Evolutionary conservation across 352 stramenopile species (phyloP).

Genomic region (Globisporangium solare): DNA sequence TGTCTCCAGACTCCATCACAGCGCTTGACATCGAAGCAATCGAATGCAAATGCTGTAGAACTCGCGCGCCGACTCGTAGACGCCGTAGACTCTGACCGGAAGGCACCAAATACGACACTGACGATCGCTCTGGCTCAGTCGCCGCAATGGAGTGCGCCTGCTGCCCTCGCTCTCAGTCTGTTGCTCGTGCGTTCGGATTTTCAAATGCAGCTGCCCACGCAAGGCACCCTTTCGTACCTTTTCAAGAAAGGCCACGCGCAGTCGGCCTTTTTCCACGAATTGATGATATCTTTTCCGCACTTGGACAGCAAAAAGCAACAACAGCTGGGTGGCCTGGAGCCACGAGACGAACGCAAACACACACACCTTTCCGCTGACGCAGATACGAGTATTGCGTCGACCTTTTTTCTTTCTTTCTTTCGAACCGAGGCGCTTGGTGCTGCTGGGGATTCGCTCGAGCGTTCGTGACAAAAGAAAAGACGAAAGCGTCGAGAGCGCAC

Average conservation of each 20-base stretch:
- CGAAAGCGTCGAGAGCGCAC: too few relatives aligned
- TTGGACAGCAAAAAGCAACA: too few relatives aligned
- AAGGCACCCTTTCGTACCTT: not conserved
- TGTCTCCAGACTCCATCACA: conserved; percentile 16
- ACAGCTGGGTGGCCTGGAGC: too few relatives aligned
- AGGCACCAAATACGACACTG: not conserved
- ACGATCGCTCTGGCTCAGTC: not conserved
- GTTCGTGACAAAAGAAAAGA: too few relatives aligned
- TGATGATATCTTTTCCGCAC: too few relatives aligned
- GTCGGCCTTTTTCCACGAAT: not conserved
- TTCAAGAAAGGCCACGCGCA: not conserved
- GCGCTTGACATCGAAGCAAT: not conserved
- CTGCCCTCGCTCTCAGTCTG: not conserved
- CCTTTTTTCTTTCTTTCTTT: too few relatives aligned
- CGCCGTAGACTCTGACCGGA: not conserved
- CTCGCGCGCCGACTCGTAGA: not conserved
- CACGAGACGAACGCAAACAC: too few relatives aligned
- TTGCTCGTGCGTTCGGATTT: not conserved
- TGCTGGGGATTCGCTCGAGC: too few relatives aligned
- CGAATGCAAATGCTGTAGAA: not conserved
- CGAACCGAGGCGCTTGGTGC: too few relatives aligned
- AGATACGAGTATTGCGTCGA: too few relatives aligned
- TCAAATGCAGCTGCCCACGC: not conserved
- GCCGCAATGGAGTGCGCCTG: not conserved
- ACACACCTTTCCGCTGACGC: too few relatives aligned